Base-by-base conservation (phyloP, 805 yeast species). In the Wickerhamiella azymoides region DNA sequence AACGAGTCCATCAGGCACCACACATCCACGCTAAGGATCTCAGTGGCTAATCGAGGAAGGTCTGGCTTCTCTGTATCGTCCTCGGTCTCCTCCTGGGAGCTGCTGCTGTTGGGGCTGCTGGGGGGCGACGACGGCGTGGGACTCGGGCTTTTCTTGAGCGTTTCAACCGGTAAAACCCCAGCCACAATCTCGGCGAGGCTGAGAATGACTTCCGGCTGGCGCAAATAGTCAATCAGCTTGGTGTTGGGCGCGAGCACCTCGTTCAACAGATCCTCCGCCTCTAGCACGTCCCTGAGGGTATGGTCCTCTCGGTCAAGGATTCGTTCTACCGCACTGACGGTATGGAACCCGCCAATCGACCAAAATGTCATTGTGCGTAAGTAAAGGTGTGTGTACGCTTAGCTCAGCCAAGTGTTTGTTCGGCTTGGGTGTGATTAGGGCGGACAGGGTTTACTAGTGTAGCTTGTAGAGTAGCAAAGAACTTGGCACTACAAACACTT, bases 1-100 rank as follows among this genome's bases (percentile, higher is more conserved):
- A 92, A 79, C 1, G 94, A 79, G 54, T 88, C 94, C 1, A 95
- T 82, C 33, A 92, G 69, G 2, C 93, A 81, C 96, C 96, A 89
- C 8, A 86, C 88, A 58, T 89, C 97, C 3, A 92, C 84, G 36
- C 89, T 76, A 40, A 92, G 68, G 37, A 92, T 80, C 60, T 92
- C 97, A 1, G 95, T 84, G 5, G 95, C 86, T 54, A 80, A 71
- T 47, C 77, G 79, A 1, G 85, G 78, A n/a, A 41, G 38, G 37
- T 36, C 52, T 2, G 41, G 36, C 11, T 25, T 21, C 28, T 18
- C 40, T 13, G 28, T 44, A 21, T 51, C 55, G 21, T 47, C 54
- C 10, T 49, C 46, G 21, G 46, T 52, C 17, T 48, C 50, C 7
- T 50, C 52, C 37, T 46, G 35, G 25, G 49, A 50, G 25, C 49